A percentile compares a stretch with the other conserved stretches of the same genome.
Evolutionary conservation across 805 yeast genomes (phyloP).

Genomic region (Candida fluviatilis): DNA sequence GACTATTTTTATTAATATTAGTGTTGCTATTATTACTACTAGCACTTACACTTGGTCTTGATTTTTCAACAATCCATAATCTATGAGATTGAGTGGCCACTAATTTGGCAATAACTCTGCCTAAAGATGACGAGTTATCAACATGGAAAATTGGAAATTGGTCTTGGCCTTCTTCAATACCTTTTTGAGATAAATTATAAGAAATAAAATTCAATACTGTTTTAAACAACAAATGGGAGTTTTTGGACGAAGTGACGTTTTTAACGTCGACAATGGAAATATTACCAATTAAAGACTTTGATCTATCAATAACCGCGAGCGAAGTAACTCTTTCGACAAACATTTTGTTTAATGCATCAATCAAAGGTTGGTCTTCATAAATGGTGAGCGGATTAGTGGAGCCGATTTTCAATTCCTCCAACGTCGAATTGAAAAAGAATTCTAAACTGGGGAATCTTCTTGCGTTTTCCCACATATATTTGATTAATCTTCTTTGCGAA

Average conservation of each 20-base stretch:
- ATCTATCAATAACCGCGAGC: slow-evolving; percentile 85
- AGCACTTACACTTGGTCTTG: slow-evolving; percentile 2
- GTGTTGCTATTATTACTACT: too few species aligned
- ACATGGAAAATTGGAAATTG: slow-evolving; percentile 96
- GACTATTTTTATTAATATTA: background rate
- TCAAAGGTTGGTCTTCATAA: slow-evolving; percentile 79
- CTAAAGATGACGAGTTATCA: slow-evolving; percentile 70
- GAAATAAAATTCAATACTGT: slow-evolving; percentile 86
- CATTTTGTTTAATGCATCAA: slow-evolving; percentile 86
- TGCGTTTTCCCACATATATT: slow-evolving; percentile 89
- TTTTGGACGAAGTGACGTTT: slow-evolving; percentile 81
- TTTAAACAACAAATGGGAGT: slow-evolving; percentile 75
- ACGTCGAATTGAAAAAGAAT: slow-evolving; percentile 59
- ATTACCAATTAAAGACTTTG: slow-evolving; percentile 76
- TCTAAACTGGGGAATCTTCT: slow-evolving; percentile 81
- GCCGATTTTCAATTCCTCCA: slow-evolving; percentile 76
- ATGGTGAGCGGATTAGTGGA: slow-evolving; percentile 67
- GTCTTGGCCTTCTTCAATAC: slow-evolving; percentile 91
- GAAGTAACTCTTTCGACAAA: slow-evolving; percentile 80
- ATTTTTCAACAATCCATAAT: slow-evolving; percentile 67
- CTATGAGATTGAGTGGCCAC: slow-evolving; percentile 95
- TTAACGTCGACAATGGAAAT: slow-evolving; percentile 93
- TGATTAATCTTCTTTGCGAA: slow-evolving; percentile 84
- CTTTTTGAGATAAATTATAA: slow-evolving; percentile 80
- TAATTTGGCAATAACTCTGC: slow-evolving; percentile 86